Conservation (phyloP, 2,329 filamentous ascomycete species). For the Alternaria hordeiaustralica region DNA sequence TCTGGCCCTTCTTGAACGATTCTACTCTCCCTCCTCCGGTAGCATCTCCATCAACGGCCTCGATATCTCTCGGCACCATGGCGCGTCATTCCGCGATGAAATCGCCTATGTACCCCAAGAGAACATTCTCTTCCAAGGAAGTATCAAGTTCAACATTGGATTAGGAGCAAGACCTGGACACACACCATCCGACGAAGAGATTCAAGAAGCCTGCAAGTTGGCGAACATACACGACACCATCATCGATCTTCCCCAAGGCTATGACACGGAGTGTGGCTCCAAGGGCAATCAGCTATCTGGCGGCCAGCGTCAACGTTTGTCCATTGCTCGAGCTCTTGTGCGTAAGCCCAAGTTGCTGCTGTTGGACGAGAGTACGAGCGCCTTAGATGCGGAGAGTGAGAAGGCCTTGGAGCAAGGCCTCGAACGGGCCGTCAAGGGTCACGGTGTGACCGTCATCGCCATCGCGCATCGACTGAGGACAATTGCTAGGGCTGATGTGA, state of each 20-base stretch:
- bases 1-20: slow-evolving; percentile 60
- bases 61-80: slow-evolving; percentile 52
- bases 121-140: slow-evolving; percentile 57
- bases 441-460: slow-evolving; percentile 51
- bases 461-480: slow-evolving; percentile 54
- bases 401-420: slow-evolving; percentile 49
- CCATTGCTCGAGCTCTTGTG: slow-evolving; percentile 53
- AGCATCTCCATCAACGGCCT: slow-evolving; percentile 60
- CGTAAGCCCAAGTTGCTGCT: slow-evolving; percentile 51
- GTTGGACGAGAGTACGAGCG: slow-evolving; percentile 53
- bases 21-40: slow-evolving; percentile 61
- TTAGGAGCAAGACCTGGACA: slow-evolving; percentile 60
- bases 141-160: slow-evolving; percentile 55
- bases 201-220: slow-evolving; percentile 69
- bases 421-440: slow-evolving; percentile 45
- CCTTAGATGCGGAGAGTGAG: slow-evolving; percentile 53
- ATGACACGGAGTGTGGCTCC: slow-evolving; percentile 62
- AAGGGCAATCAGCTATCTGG: slow-evolving; percentile 52
- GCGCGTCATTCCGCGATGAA: slow-evolving; percentile 51
- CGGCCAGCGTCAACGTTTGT: slow-evolving; percentile 52
- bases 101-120: slow-evolving; percentile 58
- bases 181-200: slow-evolving; percentile 64
- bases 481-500: slow-evolving; percentile 51
- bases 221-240: slow-evolving; percentile 77
- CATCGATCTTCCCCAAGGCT: slow-evolving; percentile 66